Conservation (phyloP, 1,284 basidiomycete genomes). For the Anthracocystis walkeri region DNA sequence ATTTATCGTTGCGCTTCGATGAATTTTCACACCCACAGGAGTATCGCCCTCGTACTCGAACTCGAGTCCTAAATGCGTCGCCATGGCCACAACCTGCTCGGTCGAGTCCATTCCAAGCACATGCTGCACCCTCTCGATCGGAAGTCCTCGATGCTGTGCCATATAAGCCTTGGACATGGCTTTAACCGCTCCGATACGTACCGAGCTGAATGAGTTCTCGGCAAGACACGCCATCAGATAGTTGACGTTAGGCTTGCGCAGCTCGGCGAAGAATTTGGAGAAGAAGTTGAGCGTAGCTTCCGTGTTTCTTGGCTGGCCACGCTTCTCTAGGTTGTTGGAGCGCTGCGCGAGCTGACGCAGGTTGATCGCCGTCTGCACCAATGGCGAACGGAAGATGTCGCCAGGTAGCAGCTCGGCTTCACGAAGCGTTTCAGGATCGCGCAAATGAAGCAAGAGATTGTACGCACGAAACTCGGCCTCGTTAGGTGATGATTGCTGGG, state of each 20-base stretch:
- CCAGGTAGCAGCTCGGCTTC: conserved; percentile 79
- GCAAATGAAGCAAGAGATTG: conserved; percentile 89
- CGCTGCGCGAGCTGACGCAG: conserved; percentile 84
- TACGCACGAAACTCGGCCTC: conserved; percentile 97
- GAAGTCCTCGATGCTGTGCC: conserved; percentile 64
- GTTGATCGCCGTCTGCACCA: conserved; percentile 83
- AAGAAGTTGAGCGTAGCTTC: conserved; percentile 74
- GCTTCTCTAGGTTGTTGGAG: conserved; percentile 75
- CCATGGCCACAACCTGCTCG: conserved; percentile 60
- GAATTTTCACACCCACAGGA: conserved; percentile 25
- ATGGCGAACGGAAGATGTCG: conserved; percentile 78
- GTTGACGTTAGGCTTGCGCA: conserved; percentile 69
- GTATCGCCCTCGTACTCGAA: conserved; percentile 53
- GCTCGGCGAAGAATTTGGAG: conserved; percentile 74
- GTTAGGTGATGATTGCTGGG: conserved; percentile 76
- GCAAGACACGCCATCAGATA: conserved; percentile 74
- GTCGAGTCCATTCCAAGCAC: conserved; percentile 55
- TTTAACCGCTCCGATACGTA: conserved; percentile 73
- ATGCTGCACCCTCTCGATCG: conserved; percentile 42
- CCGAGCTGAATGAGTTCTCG: conserved; percentile 73
- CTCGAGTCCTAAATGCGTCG: conserved; percentile 69
- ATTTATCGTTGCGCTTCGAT: conserved; percentile 73
- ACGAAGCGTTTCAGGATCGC: conserved; percentile 83
- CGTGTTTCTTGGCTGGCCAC: conserved; percentile 71
- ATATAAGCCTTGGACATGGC: conserved; percentile 72